A percentile compares a stretch with the other conserved stretches of the same genome.
Conservation (phyloP, 2,329 filamentous ascomycete species). For the Neoscytalidium dimidiatum region DNA sequence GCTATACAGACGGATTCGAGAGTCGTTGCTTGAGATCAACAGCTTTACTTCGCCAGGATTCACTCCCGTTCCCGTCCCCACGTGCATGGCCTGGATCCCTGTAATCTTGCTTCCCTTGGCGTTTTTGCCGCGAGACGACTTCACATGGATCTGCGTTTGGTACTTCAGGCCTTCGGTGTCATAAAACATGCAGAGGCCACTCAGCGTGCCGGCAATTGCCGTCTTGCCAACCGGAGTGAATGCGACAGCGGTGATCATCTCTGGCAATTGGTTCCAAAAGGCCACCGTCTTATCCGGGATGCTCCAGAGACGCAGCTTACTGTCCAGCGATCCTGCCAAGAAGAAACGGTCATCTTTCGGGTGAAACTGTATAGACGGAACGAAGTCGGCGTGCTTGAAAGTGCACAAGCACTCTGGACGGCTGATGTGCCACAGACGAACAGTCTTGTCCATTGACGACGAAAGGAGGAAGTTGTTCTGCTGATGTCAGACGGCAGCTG, state of each 20-base stretch:
- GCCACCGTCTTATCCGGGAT: constrained; percentile 96
- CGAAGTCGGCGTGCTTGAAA: constrained; percentile 93
- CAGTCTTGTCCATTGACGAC: constrained; percentile 97
- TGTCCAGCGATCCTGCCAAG: constrained; percentile 87
- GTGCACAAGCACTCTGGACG: constrained; percentile 84
- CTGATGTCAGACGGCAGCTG: neutral
- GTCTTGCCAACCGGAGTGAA: constrained; percentile 92
- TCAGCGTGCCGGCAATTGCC: constrained; percentile 84
- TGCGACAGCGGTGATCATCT: constrained; percentile 90
- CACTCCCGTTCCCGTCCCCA: constrained; percentile 41
- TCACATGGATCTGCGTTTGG: constrained; percentile 86
- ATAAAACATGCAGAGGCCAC: constrained; percentile 84
- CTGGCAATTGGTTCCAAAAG: constrained; percentile 72
- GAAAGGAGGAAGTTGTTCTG: constrained; percentile 92
- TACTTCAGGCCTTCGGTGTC: constrained; percentile 88
- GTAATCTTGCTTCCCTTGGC: constrained; percentile 98
- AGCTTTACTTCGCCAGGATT: constrained; percentile 73
- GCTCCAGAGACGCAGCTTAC: constrained; percentile 87
- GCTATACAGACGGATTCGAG: constrained; percentile 85
- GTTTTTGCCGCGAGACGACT: constrained; percentile 88
- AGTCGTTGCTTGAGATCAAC: constrained; percentile 92
- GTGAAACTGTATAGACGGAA: constrained; percentile 93
- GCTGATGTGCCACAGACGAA: constrained; percentile 89
- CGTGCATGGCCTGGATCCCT: constrained; percentile 65
- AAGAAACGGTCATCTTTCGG: constrained; percentile 96